Percentiles rank a stretch among this genome's conserved stretches.
Evolutionary conservation across 1,284 basidiomycete genomes (phyloP).

Genomic region (Heterobasidion parviporum): DNA sequence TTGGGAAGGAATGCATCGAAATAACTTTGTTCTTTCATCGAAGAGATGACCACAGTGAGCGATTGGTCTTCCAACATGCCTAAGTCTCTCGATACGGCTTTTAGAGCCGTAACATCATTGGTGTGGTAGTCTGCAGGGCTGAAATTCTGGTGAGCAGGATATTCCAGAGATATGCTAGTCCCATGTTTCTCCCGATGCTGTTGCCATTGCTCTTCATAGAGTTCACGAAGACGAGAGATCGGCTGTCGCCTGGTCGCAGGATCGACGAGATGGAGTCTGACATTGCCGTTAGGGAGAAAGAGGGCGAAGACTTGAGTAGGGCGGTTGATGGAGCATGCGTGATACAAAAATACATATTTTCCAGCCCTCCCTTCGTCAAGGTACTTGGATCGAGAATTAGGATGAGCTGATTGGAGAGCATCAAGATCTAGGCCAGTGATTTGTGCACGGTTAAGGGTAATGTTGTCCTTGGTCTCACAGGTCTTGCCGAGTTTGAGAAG

Average conservation of each 20-base stretch:
- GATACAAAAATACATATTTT: constrained; percentile 90
- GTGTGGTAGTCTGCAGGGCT: constrained; percentile 67
- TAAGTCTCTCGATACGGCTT: constrained; percentile 86
- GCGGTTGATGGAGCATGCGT: constrained; percentile 67
- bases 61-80: constrained; percentile 63
- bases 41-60: constrained; percentile 77
- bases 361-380: constrained; percentile 67
- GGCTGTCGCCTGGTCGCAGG: constrained; percentile 79
- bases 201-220: constrained; percentile 55
- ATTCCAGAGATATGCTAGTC: constrained; percentile 47
- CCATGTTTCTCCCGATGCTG: constrained; percentile 37
- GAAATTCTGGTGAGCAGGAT: constrained; percentile 68
- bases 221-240: constrained; percentile 68
- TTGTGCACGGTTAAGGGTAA: constrained; percentile 81
- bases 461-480: constrained; percentile 63
- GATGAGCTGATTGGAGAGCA: constrained; percentile 65
- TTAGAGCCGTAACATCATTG: constrained; percentile 75
- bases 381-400: constrained; percentile 65
- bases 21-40: constrained; percentile 78
- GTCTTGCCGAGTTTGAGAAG: constrained; percentile 81
- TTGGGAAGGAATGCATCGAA: constrained; percentile 75
- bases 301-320: constrained; percentile 87
- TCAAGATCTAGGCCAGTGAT: constrained; percentile 80
- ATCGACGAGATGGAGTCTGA: constrained; percentile 88
- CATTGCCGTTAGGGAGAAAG: constrained; percentile 68